These are phyloP conservation scores for Exserohilum turcica DNA, from an alignment of 2,329 filamentous ascomycete genomes.

Conservation along the genomic window DNA sequence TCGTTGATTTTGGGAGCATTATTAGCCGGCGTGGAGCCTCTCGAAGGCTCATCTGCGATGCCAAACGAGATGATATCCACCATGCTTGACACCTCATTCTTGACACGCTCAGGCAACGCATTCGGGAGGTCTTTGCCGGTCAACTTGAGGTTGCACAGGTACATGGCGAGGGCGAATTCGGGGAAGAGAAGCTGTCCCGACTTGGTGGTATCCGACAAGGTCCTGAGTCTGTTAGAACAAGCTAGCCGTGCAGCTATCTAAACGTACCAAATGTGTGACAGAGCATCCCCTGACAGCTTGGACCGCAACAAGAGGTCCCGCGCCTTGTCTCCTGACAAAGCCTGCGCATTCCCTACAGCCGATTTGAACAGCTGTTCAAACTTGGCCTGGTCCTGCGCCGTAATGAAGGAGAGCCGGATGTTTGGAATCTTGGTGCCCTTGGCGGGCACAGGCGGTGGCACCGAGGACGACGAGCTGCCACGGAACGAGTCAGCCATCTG, in stretches of 20 bases:
- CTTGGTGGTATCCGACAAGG: conserved; percentile 91
- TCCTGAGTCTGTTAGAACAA: conserved; percentile 60
- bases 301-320: conserved; percentile 87
- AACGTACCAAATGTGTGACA: conserved; percentile 88
- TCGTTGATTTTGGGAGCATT: conserved; percentile 75
- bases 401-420: conserved; percentile 94
- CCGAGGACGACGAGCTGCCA: conserved; percentile 37
- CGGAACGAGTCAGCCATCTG: conserved; percentile 70
- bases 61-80: conserved; percentile 99
- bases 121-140: conserved; percentile 82
- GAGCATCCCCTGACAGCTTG: conserved; percentile 80
- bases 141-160: conserved; percentile 91
- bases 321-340: conserved; percentile 89
- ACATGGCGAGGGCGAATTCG: conserved; percentile 97
- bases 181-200: conserved; percentile 96
- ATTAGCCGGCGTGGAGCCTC: conserved; percentile 58
- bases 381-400: conserved; percentile 89
- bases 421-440: conserved; percentile 83
- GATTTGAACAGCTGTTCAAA: conserved; percentile 98
- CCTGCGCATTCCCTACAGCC: conserved; percentile 80
- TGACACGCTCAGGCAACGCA: conserved; percentile 79
- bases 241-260: background rate
- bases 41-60: conserved; percentile 71
- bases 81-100: conserved; percentile 98
- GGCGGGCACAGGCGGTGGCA: conserved; percentile 67